Evolutionary conservation across 805 yeast species (phyloP).

Genomic region (Candida pini): DNA sequence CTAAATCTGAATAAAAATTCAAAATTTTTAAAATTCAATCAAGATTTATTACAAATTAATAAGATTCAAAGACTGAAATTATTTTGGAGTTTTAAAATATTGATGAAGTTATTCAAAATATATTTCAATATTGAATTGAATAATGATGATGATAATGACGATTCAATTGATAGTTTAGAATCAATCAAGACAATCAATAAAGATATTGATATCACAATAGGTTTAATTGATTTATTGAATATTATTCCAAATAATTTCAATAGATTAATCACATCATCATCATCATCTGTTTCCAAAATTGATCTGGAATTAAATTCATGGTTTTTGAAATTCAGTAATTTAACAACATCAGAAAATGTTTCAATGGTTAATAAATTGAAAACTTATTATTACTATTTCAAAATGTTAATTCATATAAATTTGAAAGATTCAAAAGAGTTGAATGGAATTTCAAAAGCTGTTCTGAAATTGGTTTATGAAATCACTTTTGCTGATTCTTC

Average conservation of each 20-base stretch:
- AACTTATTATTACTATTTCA: constrained; percentile 27
- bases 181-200: constrained; percentile 28
- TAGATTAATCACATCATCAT: constrained; percentile 13
- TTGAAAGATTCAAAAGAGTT: constrained; percentile 8
- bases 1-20: constrained; percentile 36
- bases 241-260: constrained; percentile 27
- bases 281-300: constrained; percentile 7
- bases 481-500: constrained; percentile 13
- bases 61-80: constrained; percentile 33
- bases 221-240: constrained; percentile 28
- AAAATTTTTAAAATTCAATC: constrained; percentile 4
- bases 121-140: constrained; percentile 21
- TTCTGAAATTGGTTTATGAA: constrained; percentile 19
- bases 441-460: constrained; percentile 14
- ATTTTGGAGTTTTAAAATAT: constrained; percentile 39
- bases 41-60: constrained; percentile 13
- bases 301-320: constrained; percentile 24
- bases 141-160: constrained; percentile 12
- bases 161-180: constrained; percentile 25
- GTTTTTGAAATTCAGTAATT: constrained; percentile 15
- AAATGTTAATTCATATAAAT: constrained; percentile 20
- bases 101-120: constrained; percentile 25
- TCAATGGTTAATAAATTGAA: constrained; percentile 22
- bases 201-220: constrained; percentile 29
- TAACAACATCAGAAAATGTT: constrained; percentile 19